Base-by-base conservation (phyloP, 768 basidiomycete genomes). In the Rhodotorula graminis region DNA sequence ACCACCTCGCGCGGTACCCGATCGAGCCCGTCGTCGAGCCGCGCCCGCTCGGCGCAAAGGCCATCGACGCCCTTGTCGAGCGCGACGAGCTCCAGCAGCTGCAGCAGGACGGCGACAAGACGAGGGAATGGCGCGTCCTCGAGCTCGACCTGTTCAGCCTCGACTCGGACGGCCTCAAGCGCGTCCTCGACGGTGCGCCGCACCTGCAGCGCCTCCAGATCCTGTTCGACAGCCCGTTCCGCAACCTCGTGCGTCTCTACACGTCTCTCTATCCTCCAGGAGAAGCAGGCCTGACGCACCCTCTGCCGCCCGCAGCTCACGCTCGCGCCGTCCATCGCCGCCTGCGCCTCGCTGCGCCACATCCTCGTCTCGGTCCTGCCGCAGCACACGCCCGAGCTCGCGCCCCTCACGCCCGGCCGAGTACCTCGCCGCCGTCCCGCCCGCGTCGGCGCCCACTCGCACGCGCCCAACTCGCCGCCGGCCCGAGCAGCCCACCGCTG, bases 151-250 rank as follows among this genome's bases (percentile, higher is more conserved):
- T 75, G 16, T 64, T 56, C 40, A 31, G 33, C 46, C 46, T 71
- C 33, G 74, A 71, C 15, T 3, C 7, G 23, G 58, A 61, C 0
- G 42, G 10, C 21, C 37, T 75, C 25, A 75, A 67, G 70, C 52
- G 49, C 40, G 18, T 75, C 10, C 46, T 75, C 19, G 74, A 75
- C 42, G 42, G 23, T 7, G 52, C 58, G 23, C 42, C 64, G 25
- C 52, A 25, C 4, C 16, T 75, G 25, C 49, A 2, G 31, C 10
- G 33, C 56, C 40, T 75, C 21, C 62, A 60, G 53, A 67, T 75
- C 47, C 25, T 68, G 23, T 52, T 71, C 47, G 74, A 75, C 46
- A 25, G 15, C n/a, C 56, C 70, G 18, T 75, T 75, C 64, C 64
- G 67, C 58, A 60, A 61, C 29, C 46, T 74, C 27, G 73, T 74